These are phyloP conservation scores for Delonix regia DNA, from an alignment of 306 rosid species.

Conservation along the genomic window DNA sequence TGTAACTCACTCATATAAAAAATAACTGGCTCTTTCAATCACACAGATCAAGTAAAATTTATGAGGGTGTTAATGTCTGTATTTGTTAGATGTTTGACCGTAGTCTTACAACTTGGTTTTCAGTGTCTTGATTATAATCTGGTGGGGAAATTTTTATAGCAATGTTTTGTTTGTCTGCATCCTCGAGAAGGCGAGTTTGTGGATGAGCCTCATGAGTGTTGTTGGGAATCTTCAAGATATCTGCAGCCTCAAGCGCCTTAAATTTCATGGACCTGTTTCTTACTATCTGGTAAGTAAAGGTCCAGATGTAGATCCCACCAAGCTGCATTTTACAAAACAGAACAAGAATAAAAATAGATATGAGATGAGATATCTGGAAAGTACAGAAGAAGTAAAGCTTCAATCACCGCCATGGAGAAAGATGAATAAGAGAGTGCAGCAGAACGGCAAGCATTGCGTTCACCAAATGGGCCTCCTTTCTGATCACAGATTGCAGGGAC, in stretches of 20 bases:
- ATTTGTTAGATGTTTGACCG: neutral
- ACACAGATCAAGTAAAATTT: neutral
- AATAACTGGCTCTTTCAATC: neutral
- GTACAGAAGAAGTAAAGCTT: neutral
- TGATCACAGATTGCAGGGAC: conserved; percentile 84
- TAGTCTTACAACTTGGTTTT: conserved; percentile 54
- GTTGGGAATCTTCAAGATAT: conserved; percentile 46
- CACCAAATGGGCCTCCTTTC: conserved; percentile 80
- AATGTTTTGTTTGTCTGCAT: conserved; percentile 34
- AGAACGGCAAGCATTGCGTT: conserved; percentile 43
- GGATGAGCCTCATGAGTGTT: conserved; percentile 42
- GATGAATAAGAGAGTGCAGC: conserved; percentile 80
- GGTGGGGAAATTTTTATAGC: neutral
- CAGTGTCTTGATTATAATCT: conserved; percentile 34
- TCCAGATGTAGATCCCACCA: conserved; percentile 88
- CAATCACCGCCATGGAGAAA: conserved; percentile 88
- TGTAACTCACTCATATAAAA: neutral
- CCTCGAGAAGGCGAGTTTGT: conserved; percentile 60
- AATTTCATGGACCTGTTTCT: conserved; percentile 47
- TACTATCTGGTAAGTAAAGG: conserved; percentile 64
- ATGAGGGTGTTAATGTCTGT: neutral
- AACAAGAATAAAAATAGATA: neutral
- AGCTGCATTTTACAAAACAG: conserved; percentile 54
- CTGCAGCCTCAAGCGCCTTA: conserved; percentile 58
- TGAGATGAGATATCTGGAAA: neutral